Base-by-base conservation (phyloP, 371 early-diverging fungal genomes). In the Cokeromyces recurvatus region DNA sequence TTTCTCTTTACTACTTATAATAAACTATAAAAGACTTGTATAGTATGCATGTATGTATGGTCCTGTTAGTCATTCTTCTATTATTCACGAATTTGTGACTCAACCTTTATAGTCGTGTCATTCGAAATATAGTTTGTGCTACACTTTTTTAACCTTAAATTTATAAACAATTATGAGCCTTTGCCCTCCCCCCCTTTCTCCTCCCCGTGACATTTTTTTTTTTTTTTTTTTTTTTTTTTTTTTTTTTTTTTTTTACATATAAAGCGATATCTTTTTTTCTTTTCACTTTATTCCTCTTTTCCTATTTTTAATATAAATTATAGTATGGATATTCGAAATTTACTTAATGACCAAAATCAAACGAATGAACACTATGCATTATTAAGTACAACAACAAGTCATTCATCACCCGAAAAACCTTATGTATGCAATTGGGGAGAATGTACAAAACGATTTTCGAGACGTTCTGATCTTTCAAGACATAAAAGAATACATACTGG, bases 401-500 rank as follows among this genome's bases (percentile, higher is more conserved):
- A n/a, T n/a, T n/a, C n/a, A n/a, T n/a, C n/a, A n/a, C n/a, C n/a
- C 41, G 70, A 67, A 44, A 74, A 74, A 62, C 82, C 83, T 14
- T 84, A 82, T 62, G 66, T 68, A 54, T 89, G 89, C 63, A 57
- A 62, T 27, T 87, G 86, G 85, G 57, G 60, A 38, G 67, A 71
- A 22, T 89, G 89, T 60, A 63, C 62, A 50, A 86, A 85, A 68
- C 74, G 82, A 23, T 89, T 89, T 51, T 81, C 87, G 11, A 76
- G 89, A 58, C 79, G 86, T 41, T 87, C 87, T n/a, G 89, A 89
- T 58, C 76, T 89, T 29, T 79, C 81, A 12, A 73, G 89, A 48
- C 89, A 89, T 66, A 74, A 72, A 14, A 66, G 90, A 41, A 89
- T 89, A 58, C 86, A 87, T 52, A 87, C 86, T 14, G 82, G 82